Conservation (phyloP, 495 filamentous ascomycete species). For the Jackrogersella minutella region DNA sequence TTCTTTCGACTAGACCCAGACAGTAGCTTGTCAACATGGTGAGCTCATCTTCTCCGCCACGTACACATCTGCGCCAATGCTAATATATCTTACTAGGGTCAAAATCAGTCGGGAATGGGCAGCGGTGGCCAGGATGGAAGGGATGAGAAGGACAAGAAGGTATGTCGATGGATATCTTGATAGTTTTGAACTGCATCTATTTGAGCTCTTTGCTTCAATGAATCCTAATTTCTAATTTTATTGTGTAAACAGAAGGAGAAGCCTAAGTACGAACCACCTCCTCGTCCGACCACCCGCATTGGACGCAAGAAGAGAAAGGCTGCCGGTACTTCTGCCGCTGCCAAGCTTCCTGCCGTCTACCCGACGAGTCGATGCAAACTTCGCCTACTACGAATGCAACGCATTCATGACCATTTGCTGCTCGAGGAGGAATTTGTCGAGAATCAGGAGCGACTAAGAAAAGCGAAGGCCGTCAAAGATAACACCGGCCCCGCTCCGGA, state of each 20-base stretch:
- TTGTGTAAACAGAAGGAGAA: constrained; percentile 82
- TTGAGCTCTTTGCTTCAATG: background rate
- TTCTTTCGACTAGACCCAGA: background rate
- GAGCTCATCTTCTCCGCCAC: background rate
- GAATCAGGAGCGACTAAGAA: constrained; percentile 94
- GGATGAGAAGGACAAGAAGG: constrained; percentile 96
- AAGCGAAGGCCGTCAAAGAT: constrained; percentile 83
- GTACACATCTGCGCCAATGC: background rate
- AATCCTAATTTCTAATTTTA: background rate
- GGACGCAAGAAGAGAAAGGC: constrained; percentile 98
- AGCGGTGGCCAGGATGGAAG: constrained; percentile 75
- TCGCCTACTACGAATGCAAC: constrained; percentile 95
- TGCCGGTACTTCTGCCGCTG: constrained; percentile 88
- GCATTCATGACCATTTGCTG: constrained; percentile 95
- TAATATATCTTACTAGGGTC: constrained; percentile 62
- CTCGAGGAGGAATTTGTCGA: constrained; percentile 99
- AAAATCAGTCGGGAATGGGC: constrained; percentile 88
- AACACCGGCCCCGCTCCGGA: constrained; percentile 66
- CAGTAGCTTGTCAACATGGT: constrained; percentile 41
- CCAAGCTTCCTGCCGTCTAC: constrained; percentile 92
- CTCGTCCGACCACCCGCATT: constrained; percentile 94
- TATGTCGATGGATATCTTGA: constrained; percentile 50
- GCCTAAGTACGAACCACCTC: constrained; percentile 98
- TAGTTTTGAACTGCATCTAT: background rate
- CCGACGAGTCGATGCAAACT: constrained; percentile 98